Base-by-base conservation (phyloP, 2,329 filamentous ascomycete species). In the Pestalotiopsis sp. region DNA sequence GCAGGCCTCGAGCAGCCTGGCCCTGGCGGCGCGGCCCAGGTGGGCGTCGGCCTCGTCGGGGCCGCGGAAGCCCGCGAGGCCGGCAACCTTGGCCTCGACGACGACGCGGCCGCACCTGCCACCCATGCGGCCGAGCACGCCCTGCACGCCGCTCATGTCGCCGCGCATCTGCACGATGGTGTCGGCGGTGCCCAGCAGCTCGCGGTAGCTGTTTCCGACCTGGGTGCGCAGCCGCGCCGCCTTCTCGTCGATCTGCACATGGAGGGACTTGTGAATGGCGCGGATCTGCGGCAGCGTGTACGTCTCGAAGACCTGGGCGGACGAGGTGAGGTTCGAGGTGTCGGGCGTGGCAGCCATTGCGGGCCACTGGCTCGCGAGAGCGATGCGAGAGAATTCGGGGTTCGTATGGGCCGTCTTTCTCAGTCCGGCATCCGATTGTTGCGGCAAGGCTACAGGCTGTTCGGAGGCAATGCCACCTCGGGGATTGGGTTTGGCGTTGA, bases 151-250 rank as follows among this genome's bases (percentile, higher is more conserved):
- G 70, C 91, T 88, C 82, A 96, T 95, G 77, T 95, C 90, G 52
- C 81, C 82, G 73, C 93, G 92, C 93, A 98, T 97, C 70, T 91
- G 88, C 67, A 98, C 92, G 73, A 98, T 98, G n/a, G 91, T 91
- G 81, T 98, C 95, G 67, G 95, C 95, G 0, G 95, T 98, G 66
- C 93, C 93, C 31, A 98, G 89, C 9, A 98, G 89, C 75, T 96
- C 93, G 73, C 95, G 92, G 81, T 98, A 98, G 76, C 87, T 90
- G 69, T 83, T 85, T 72, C 89, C 89, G 70, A 91, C 89, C 77
- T 90, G 87, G 20, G 86, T 89, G 73, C 89, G 88, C 75, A 91
- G 83, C 40, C 89, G 88, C 64, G 83, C 83, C 41, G 88, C 85
- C 74, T 90, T 90, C 77, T 91, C 89, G 71, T 91, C 89, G 73